Evolutionary conservation across 257 asterid genomes (phyloP).

Genomic region (Paraleonurus japonicus): DNA sequence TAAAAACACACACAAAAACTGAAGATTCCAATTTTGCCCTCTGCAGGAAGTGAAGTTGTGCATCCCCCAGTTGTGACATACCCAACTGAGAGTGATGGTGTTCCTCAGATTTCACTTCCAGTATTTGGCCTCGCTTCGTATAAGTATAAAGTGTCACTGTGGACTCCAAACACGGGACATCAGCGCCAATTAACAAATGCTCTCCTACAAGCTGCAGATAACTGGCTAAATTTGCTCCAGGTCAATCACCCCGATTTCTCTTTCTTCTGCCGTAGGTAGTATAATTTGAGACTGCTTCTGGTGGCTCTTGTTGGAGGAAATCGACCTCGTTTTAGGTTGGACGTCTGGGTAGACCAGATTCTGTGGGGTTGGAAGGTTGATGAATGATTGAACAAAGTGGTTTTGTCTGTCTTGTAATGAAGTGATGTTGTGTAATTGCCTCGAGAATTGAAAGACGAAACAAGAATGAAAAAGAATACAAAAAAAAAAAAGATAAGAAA

Average conservation of each 20-base stretch:
- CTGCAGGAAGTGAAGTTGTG: conserved; percentile 55
- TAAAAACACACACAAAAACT: neutral
- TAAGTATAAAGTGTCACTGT: conserved; percentile 64
- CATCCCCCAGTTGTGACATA: conserved; percentile 41
- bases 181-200: conserved; percentile 50
- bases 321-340: neutral
- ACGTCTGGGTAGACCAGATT: neutral
- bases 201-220: conserved; percentile 71
- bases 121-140: conserved; percentile 86
- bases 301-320: conserved; percentile 13
- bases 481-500: neutral
- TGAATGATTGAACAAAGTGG: neutral
- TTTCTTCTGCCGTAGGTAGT: conserved; percentile 73
- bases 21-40: neutral
- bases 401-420: conserved; percentile 3
- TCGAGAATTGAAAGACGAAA: neutral
- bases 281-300: neutral
- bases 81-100: conserved; percentile 51
- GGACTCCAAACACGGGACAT: conserved; percentile 63
- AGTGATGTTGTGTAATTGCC: neutral
- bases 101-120: conserved; percentile 61
- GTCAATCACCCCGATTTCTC: conserved; percentile 89
- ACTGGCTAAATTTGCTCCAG: conserved; percentile 54
- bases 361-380: conserved; percentile 16
- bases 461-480: neutral